Evolutionary conservation across 768 basidiomycete genomes (phyloP).

Genomic region (Kondoa malvinella): DNA sequence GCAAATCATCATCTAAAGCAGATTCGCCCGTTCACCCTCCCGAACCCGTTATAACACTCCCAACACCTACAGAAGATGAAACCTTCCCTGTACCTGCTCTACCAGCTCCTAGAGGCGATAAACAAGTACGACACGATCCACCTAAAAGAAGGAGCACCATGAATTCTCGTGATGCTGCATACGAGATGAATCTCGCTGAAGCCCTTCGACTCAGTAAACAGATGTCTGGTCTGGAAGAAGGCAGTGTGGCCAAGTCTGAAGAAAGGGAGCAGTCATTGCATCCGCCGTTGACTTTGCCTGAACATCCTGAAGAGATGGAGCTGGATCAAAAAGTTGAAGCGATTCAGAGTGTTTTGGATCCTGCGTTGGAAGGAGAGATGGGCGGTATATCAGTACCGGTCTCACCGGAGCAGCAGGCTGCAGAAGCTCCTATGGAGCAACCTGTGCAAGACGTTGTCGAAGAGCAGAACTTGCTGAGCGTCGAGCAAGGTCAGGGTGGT

Average conservation of each 20-base stretch:
- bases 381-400: too few relatives aligned
- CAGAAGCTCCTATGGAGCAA: too few relatives aligned
- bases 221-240: neutral
- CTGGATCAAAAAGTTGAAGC: too few relatives aligned
- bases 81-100: neutral
- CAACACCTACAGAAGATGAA: constrained; percentile 4
- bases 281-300: too few relatives aligned
- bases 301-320: too few relatives aligned
- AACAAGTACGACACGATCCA: neutral
- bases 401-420: too few relatives aligned
- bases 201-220: neutral
- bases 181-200: constrained; percentile 1
- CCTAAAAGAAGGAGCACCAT: constrained; percentile 56
- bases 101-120: neutral
- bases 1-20: neutral
- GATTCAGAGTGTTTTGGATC: too few relatives aligned
- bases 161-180: constrained; percentile 83
- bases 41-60: neutral
- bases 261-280: too few relatives aligned
- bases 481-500: neutral
- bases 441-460: neutral
- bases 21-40: neutral
- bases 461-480: neutral
- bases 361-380: too few relatives aligned
- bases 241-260: neutral